These are phyloP conservation scores for Citrullus colocynthis DNA, from an alignment of 306 rosid species.

Conservation along the genomic window DNA sequence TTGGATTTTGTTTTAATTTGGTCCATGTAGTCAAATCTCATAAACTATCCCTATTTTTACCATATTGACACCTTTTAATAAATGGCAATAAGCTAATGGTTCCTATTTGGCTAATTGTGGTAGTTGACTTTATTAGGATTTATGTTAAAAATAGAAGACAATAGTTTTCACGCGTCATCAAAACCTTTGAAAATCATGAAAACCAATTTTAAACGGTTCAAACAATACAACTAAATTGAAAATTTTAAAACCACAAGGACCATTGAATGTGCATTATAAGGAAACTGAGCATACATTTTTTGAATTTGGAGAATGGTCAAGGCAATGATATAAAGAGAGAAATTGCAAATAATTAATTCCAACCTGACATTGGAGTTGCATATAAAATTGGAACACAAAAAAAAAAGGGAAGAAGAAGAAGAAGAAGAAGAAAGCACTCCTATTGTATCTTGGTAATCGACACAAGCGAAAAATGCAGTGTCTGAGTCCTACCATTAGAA, in stretches of 20 bases:
- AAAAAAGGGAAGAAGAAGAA: background rate
- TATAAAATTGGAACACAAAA: background rate
- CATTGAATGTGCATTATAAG: background rate
- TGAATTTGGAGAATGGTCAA: background rate
- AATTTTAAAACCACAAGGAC: background rate
- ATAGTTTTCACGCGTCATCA: background rate
- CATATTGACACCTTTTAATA: background rate
- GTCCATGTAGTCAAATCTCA: background rate
- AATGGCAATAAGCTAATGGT: background rate
- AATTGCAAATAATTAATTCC: background rate
- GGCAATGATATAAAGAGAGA: background rate
- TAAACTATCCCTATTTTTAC: background rate
- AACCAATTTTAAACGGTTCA: background rate
- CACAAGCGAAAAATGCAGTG: constrained; percentile 7
- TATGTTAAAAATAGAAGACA: background rate
- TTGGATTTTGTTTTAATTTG: background rate
- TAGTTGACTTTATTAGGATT: background rate
- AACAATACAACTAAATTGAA: background rate
- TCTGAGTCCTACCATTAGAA: background rate
- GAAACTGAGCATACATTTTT: background rate
- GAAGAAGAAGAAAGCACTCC: background rate
- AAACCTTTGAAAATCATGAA: background rate
- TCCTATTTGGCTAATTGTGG: background rate
- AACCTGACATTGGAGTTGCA: background rate
- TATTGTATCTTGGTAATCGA: background rate